These are phyloP conservation scores for Euphrasia arctica DNA, from an alignment of 305 asterid species.

Conservation along the genomic window DNA sequence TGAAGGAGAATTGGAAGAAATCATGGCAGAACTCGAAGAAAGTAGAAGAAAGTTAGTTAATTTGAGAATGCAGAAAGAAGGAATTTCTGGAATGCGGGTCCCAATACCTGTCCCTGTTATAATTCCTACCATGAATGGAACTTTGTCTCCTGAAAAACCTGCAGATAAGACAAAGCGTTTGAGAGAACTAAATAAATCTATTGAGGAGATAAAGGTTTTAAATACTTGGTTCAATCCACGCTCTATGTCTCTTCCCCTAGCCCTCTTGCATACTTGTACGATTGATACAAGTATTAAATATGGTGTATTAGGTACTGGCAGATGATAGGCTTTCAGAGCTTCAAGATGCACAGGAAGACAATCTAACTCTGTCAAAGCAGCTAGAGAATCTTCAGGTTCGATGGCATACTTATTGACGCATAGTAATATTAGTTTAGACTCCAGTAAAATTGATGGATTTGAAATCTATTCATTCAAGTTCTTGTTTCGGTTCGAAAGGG, in stretches of 20 bases:
- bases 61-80: slow-evolving; percentile 82
- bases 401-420: slow-evolving; percentile 19
- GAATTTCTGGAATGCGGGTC: slow-evolving; percentile 54
- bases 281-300: slow-evolving; percentile 28
- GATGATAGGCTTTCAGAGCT: slow-evolving; percentile 88
- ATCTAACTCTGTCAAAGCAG: slow-evolving; percentile 66
- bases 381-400: slow-evolving; percentile 89
- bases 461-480: too few species aligned
- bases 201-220: slow-evolving; percentile 77
- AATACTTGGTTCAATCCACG: slow-evolving; percentile 24
- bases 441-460: too few species aligned
- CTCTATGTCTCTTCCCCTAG: slow-evolving; percentile 19
- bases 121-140: slow-evolving; percentile 63
- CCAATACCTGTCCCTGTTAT: slow-evolving; percentile 57
- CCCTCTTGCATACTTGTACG: slow-evolving; percentile 25
- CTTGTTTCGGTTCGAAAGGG: too few species aligned
- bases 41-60: slow-evolving; percentile 82
- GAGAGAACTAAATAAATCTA: slow-evolving; percentile 67
- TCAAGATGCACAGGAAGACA: slow-evolving; percentile 83
- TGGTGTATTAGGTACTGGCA: slow-evolving; percentile 60
- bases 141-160: slow-evolving; percentile 71
- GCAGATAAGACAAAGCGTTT: slow-evolving; percentile 64
- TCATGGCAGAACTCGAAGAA: slow-evolving; percentile 88
- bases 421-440: slow-evolving; percentile 20
- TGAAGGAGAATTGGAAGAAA: slow-evolving; percentile 89